Percentiles rank a stretch among this genome's conserved stretches.
phyloP scores from a whole-genome alignment of 371 early-diverging fungal species.

The Mucor indicus region DNA sequence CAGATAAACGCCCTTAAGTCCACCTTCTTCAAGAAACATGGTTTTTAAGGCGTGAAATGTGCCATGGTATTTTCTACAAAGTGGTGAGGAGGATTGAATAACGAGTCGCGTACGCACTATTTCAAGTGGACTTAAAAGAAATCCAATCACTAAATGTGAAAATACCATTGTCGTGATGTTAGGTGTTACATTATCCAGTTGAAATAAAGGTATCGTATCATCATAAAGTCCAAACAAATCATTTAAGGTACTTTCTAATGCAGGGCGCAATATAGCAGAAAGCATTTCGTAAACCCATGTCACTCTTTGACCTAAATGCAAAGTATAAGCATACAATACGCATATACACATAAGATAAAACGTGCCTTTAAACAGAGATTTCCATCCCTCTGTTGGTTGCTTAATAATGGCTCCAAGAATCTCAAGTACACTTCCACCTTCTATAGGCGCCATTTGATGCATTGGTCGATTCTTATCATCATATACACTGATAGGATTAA shows the following conservation, averaged over 20 bases:
- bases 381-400: slow-evolving; percentile 66
- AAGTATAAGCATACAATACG: slow-evolving; percentile 2
- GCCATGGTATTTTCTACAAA: slow-evolving; percentile 72
- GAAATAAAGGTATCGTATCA: slow-evolving; percentile 66
- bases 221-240: slow-evolving; percentile 78
- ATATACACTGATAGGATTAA: slow-evolving; percentile 44
- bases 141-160: slow-evolving; percentile 65
- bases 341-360: background rate
- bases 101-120: slow-evolving; percentile 69
- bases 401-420: slow-evolving; percentile 46
- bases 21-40: slow-evolving; percentile 80
- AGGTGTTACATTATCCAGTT: slow-evolving; percentile 59
- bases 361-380: slow-evolving; percentile 64
- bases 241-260: slow-evolving; percentile 69
- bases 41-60: slow-evolving; percentile 66
- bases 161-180: slow-evolving; percentile 67
- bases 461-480: slow-evolving; percentile 55
- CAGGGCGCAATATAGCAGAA: slow-evolving; percentile 67
- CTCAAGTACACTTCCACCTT: slow-evolving; percentile 58
- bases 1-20: slow-evolving; percentile 64
- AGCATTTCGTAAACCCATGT: slow-evolving; percentile 74
- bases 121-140: slow-evolving; percentile 76
- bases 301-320: slow-evolving; percentile 64
- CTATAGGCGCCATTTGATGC: slow-evolving; percentile 61
- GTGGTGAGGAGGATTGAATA: slow-evolving; percentile 68